Conservation (phyloP, 129 eudicot species). For the Tanacetum coccineum region DNA sequence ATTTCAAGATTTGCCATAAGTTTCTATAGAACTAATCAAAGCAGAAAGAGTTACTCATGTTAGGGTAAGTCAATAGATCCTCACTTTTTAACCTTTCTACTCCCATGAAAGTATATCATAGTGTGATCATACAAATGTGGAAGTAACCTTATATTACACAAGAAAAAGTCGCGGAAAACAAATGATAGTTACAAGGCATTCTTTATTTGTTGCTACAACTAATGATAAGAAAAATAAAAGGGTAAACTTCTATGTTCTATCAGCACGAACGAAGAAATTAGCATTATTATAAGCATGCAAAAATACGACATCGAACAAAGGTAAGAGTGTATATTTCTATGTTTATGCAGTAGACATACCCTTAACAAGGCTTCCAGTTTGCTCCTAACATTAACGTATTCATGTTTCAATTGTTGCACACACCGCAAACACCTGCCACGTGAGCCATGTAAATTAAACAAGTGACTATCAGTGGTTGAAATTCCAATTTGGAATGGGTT, state of each 20-base stretch:
- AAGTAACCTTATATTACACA: too few relatives aligned
- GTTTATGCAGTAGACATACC: slow-evolving; percentile 31
- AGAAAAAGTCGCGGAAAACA: too few relatives aligned
- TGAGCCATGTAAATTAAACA: neutral
- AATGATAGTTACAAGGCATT: too few relatives aligned
- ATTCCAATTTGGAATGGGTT: neutral
- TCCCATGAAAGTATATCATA: too few relatives aligned
- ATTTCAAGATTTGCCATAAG: too few relatives aligned
- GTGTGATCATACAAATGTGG: too few relatives aligned
- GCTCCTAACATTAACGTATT: slow-evolving; percentile 65
- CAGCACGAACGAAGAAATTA: neutral
- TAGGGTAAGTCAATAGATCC: too few relatives aligned
- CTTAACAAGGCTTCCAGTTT: slow-evolving; percentile 66
- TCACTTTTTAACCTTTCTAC: too few relatives aligned
- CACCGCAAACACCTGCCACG: slow-evolving; percentile 57
- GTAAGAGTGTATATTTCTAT: slow-evolving; percentile 5
- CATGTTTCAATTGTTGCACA: slow-evolving; percentile 57
- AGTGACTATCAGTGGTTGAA: neutral
- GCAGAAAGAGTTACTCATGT: too few relatives aligned
- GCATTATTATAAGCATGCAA: neutral
- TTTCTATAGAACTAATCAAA: too few relatives aligned
- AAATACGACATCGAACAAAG: neutral
- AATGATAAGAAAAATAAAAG: slow-evolving; percentile 5
- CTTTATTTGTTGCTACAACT: slow-evolving; percentile 85
- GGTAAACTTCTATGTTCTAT: slow-evolving; percentile 10